A percentile compares a stretch with the other conserved stretches of the same genome.
Evolutionary conservation across 116 monocot species (phyloP).

Genomic region (Papilionanthe hybrid): DNA sequence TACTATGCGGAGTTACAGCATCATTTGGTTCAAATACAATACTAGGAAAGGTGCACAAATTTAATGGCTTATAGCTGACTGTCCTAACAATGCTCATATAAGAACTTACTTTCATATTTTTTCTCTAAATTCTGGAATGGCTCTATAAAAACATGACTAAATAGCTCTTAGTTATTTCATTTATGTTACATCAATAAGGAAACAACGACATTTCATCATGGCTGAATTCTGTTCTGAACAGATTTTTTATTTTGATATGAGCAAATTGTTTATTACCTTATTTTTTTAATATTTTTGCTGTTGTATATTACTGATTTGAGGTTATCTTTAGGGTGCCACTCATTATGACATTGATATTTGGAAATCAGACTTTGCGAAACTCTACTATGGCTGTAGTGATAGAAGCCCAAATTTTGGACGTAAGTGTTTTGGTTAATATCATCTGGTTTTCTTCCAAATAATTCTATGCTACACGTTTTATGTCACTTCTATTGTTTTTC

Average conservation of each 20-base stretch:
- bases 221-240: background rate
- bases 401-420: slow-evolving; percentile 51
- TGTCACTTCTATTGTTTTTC: background rate
- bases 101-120: background rate
- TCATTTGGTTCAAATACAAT: no score
- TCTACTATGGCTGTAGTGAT: slow-evolving; percentile 73
- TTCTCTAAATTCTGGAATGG: background rate
- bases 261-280: background rate
- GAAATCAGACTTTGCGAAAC: slow-evolving; percentile 62
- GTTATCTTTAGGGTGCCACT: slow-evolving; percentile 27
- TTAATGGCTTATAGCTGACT: background rate
- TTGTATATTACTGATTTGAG: background rate
- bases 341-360: slow-evolving; percentile 57
- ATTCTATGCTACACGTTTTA: background rate
- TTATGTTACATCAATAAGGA: background rate
- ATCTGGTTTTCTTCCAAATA: background rate
- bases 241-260: background rate
- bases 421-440: slow-evolving; percentile 19
- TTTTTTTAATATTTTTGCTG: slow-evolving; percentile 4
- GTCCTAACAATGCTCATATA: background rate
- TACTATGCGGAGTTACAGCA: no score
- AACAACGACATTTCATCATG: background rate
- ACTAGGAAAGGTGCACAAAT: background rate
- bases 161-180: background rate
- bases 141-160: background rate